phyloP scores from a whole-genome alignment of 495 filamentous ascomycete genomes.

The Entonaema liquescens region DNA sequence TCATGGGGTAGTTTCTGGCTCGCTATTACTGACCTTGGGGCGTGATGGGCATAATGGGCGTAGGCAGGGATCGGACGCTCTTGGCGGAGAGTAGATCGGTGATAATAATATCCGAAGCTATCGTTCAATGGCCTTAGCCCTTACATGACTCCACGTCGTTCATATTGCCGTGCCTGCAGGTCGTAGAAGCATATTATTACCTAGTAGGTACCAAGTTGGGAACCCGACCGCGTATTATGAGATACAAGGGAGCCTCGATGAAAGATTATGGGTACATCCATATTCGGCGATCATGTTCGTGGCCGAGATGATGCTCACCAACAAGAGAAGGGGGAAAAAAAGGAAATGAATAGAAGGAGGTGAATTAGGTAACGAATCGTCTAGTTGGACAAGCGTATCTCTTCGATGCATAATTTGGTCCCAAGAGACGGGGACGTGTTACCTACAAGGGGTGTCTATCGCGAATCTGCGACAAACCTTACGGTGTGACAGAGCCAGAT shows the following conservation, averaged over 20 bases:
- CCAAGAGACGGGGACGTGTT: slow-evolving; percentile 39
- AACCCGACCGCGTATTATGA: background rate
- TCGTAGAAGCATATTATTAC: background rate
- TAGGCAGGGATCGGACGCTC: slow-evolving; percentile 13
- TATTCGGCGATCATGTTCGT: background rate
- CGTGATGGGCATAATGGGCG: background rate
- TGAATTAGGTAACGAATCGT: background rate
- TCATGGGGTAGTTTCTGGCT: slow-evolving; percentile 27
- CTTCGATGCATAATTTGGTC: slow-evolving; percentile 26
- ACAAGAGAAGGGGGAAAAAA: background rate
- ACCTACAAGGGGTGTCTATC: slow-evolving; percentile 36
- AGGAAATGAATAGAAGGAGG: background rate
- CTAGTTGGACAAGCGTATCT: slow-evolving; percentile 26
- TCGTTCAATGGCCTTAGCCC: slow-evolving; percentile 31
- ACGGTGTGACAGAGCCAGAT: slow-evolving; percentile 26
- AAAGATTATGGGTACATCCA: background rate
- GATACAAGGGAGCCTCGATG: background rate
- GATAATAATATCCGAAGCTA: slow-evolving; percentile 31
- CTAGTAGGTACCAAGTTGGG: background rate
- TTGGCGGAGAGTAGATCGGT: slow-evolving; percentile 30
- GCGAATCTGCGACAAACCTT: slow-evolving; percentile 43
- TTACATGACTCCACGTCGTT: slow-evolving; percentile 32
- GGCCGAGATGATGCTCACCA: background rate
- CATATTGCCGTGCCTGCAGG: slow-evolving; percentile 18
- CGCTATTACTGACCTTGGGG: slow-evolving; percentile 23